These are phyloP conservation scores for Teunomyces tritomae DNA, from an alignment of 805 yeast genomes.

Conservation along the genomic window DNA sequence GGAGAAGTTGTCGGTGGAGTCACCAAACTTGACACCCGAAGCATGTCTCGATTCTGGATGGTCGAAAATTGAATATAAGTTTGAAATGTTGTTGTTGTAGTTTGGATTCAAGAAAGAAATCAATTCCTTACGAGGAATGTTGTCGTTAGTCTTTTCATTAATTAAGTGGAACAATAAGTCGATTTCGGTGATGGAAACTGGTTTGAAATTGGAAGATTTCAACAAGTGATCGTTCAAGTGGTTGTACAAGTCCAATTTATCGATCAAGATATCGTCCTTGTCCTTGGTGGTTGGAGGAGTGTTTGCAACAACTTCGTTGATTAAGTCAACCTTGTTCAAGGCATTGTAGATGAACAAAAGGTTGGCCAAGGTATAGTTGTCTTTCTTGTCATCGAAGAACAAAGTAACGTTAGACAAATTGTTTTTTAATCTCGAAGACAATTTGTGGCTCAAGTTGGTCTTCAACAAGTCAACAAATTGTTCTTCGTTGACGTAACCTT, in stretches of 20 bases:
- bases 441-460: slow-evolving; percentile 40
- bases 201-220: slow-evolving; percentile 43
- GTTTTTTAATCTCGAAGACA: slow-evolving; percentile 35
- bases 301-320: slow-evolving; percentile 46
- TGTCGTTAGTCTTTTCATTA: slow-evolving; percentile 32
- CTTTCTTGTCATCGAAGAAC: slow-evolving; percentile 25
- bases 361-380: slow-evolving; percentile 35
- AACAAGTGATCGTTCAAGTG: slow-evolving; percentile 44
- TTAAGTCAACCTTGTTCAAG: slow-evolving; percentile 40
- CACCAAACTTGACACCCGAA: slow-evolving; percentile 8
- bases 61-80: slow-evolving; percentile 38
- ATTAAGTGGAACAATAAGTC: slow-evolving; percentile 42
- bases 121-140: slow-evolving; percentile 41
- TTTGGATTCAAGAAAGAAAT: slow-evolving; percentile 58
- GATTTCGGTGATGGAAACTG: slow-evolving; percentile 37
- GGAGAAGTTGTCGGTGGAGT: slow-evolving; percentile 37
- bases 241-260: slow-evolving; percentile 38
- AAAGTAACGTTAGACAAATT: slow-evolving; percentile 35
- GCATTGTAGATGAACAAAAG: slow-evolving; percentile 39
- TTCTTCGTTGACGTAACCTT: slow-evolving; percentile 27
- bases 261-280: slow-evolving; percentile 40
- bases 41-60: slow-evolving; percentile 42
- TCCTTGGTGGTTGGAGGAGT: slow-evolving; percentile 43
- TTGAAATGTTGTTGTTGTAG: slow-evolving; percentile 33
- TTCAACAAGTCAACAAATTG: slow-evolving; percentile 33